Percentiles rank a stretch among this genome's conserved stretches.
Evolutionary conservation across 2,329 filamentous ascomycete genomes (phyloP).

Genomic region (Beauveria brongniartii): DNA sequence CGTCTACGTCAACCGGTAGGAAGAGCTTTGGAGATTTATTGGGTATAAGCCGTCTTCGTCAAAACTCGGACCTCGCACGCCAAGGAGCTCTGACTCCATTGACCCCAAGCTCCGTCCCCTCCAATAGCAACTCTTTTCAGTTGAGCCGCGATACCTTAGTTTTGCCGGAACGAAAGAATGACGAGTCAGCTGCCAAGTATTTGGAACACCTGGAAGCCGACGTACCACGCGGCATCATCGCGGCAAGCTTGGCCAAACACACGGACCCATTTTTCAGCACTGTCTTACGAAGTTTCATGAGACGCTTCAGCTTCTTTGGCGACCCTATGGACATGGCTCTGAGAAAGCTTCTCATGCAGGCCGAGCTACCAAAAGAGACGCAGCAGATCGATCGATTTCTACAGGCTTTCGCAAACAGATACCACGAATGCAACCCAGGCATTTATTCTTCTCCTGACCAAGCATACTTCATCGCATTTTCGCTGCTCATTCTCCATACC

Average conservation of each 20-base stretch:
- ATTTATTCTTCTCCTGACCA: conserved; percentile 88
- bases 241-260: conserved; percentile 78
- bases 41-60: conserved; percentile 66
- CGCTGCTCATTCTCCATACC: conserved; percentile 89
- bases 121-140: conserved; percentile 78
- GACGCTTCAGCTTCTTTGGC: conserved; percentile 88
- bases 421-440: conserved; percentile 96
- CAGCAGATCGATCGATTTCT: conserved; percentile 95
- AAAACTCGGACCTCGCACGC: conserved; percentile 67
- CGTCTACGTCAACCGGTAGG: conserved; percentile 80
- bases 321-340: conserved; percentile 98
- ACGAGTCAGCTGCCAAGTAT: conserved; percentile 86
- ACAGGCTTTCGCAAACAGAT: conserved; percentile 90
- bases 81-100: conserved; percentile 61
- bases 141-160: conserved; percentile 62
- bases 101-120: conserved; percentile 61
- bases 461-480: conserved; percentile 98
- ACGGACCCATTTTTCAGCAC: conserved; percentile 74
- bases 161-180: conserved; percentile 73
- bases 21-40: conserved; percentile 92
- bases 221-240: conserved; percentile 73
- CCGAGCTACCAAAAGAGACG: conserved; percentile 91
- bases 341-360: conserved; percentile 91
- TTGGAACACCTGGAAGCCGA: conserved; percentile 74
- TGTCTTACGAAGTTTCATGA: conserved; percentile 89